Evolutionary conservation across 164 flowering plant species (phyloP).

Genomic region (Liquidambar formosana): DNA sequence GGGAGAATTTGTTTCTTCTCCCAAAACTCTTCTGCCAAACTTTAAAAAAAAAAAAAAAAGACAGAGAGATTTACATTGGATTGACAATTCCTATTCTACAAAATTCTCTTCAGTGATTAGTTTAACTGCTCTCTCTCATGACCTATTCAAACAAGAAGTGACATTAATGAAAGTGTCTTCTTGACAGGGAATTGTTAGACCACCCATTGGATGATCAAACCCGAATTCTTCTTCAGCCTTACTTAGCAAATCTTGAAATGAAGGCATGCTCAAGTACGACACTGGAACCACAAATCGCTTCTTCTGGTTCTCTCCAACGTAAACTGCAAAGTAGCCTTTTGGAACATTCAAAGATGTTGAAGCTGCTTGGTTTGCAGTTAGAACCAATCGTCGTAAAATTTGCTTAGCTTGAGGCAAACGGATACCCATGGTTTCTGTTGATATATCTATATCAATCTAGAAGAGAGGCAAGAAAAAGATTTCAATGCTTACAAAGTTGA

Average conservation of each 20-base stretch:
- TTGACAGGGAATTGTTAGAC: slow-evolving; percentile 27
- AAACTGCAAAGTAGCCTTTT: slow-evolving; percentile 39
- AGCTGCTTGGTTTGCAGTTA: no score
- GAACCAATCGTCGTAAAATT: slow-evolving; percentile 2
- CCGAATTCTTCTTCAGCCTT: slow-evolving; percentile 32
- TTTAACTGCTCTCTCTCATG: not conserved
- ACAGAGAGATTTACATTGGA: no score
- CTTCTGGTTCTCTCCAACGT: slow-evolving; percentile 32
- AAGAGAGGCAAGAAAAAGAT: no score
- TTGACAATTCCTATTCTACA: no score
- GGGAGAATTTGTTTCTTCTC: no score
- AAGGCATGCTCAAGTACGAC: slow-evolving; percentile 26
- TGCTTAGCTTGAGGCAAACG: slow-evolving; percentile 20
- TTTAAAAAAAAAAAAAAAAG: no score
- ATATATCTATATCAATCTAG: no score
- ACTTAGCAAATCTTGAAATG: slow-evolving; percentile 27
- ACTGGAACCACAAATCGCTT: slow-evolving; percentile 25
- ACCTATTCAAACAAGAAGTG: slow-evolving; percentile 8
- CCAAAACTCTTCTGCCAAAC: no score
- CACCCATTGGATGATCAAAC: slow-evolving; percentile 17
- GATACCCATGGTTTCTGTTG: slow-evolving; percentile 16
- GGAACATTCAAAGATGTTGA: slow-evolving; percentile 16
- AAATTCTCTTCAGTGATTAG: not conserved
- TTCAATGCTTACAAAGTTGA: no score
- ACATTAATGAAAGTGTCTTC: slow-evolving; percentile 20